These are phyloP conservation scores for Talaromyces sp. DNA, from an alignment of 2,329 filamentous ascomycete genomes.

Conservation along the genomic window DNA sequence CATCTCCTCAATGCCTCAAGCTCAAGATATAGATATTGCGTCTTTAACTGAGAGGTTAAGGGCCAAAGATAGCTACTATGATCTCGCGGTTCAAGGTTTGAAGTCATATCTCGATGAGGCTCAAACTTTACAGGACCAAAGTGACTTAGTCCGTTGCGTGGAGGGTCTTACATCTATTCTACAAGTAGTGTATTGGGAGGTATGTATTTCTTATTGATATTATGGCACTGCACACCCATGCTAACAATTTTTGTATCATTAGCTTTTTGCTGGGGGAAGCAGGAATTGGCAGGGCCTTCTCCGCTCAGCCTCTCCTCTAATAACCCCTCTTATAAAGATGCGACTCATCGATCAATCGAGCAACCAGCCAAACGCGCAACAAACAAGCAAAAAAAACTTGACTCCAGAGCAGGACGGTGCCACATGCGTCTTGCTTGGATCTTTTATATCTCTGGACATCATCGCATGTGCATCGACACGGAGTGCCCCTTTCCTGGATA, in stretches of 20 bases:
- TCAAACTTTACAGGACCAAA: neutral
- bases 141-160: neutral
- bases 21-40: neutral
- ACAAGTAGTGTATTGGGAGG: slow-evolving; percentile 4
- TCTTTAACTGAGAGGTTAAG: neutral
- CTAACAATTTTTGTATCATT: neutral
- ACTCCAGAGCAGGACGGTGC: neutral
- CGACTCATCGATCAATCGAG: neutral
- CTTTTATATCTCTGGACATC: slow-evolving; percentile 3
- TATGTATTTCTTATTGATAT: neutral
- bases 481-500: neutral
- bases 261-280: neutral
- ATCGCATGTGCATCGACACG: slow-evolving; percentile 1
- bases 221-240: neutral
- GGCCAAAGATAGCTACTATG: slow-evolving; percentile 2
- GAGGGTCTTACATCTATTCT: slow-evolving; percentile 6
- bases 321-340: neutral
- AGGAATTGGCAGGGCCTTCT: neutral
- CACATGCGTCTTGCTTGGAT: slow-evolving; percentile 1
- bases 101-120: neutral
- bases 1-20: neutral
- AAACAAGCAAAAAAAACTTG: neutral
- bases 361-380: neutral
- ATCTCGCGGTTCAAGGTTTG: neutral
- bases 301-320: neutral